phyloP scores from a whole-genome alignment of 768 basidiomycete species.

The Tulasnella sp. region DNA sequence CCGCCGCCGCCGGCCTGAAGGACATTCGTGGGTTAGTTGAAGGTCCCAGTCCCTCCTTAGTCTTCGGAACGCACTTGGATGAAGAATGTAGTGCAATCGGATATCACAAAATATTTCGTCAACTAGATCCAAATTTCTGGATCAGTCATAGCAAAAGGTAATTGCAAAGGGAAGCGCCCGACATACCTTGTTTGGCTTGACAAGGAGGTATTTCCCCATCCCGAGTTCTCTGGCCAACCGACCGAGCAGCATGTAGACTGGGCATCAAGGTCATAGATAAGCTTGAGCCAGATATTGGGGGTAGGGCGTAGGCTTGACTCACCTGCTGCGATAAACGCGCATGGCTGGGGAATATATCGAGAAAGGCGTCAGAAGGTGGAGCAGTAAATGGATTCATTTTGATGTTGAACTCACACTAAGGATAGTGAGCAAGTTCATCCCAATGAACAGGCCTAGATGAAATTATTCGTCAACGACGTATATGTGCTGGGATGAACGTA shows the following conservation, averaged over 20 bases:
- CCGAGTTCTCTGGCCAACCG: conserved; percentile 43
- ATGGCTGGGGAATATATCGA: conserved; percentile 37
- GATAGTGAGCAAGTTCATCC: conserved; percentile 49
- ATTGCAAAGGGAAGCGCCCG: too few species aligned
- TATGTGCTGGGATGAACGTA: neutral
- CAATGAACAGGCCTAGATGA: conserved; percentile 36
- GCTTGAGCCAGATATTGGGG: neutral
- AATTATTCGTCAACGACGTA: too few species aligned
- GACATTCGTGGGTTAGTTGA: neutral
- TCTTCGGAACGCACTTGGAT: conserved; percentile 41
- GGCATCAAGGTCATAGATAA: conserved; percentile 18
- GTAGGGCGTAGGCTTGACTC: neutral
- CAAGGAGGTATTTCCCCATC: conserved; percentile 38
- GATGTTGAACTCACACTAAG: conserved; percentile 36
- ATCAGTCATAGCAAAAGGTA: too few species aligned
- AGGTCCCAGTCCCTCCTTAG: neutral
- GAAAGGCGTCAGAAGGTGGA: neutral
- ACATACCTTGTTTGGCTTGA: conserved; percentile 38
- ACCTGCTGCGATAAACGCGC: conserved; percentile 53
- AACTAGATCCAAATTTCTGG: too few species aligned
- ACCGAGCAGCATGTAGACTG: conserved; percentile 60
- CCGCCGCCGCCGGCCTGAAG: conserved; percentile 40
- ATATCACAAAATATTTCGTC: conserved; percentile 47
- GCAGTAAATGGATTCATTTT: neutral
- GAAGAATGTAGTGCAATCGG: conserved; percentile 55